Evolutionary conservation across 2,329 filamentous ascomycete species (phyloP), one percentile per base, ranked within the genome.

Genomic region (Gaeumannomyces tritici): DNA sequence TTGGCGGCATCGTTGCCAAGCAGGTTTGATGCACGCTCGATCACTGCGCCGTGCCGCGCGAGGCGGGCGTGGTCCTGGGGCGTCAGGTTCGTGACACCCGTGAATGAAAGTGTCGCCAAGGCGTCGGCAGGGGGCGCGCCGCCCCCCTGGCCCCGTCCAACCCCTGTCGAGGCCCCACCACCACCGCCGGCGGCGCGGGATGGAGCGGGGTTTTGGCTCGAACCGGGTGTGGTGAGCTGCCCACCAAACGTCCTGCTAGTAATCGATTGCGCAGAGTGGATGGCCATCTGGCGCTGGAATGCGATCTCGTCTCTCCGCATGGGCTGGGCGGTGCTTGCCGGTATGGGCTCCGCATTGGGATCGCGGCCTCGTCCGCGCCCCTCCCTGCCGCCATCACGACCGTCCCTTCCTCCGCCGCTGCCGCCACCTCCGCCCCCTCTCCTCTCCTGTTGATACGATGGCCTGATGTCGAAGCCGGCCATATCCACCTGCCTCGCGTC

Each of bases 281-380:
- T 91, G 55, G 92, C 93, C 80, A 96, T 87, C 70, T 96, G 91
- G 60, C 95, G 83, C 71, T 98, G 93, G 73, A 91, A 96, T 2
- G 95, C 93, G 61, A 96, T 77, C 74, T 98, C 91, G 66, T 96
- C 95, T 71, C 95, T 81, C 59, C 90, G 84, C 70, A 97, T 73
- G 1, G 91, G 88, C 67, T 95, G 91, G 1, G 90, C 89, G 62
- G 89, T 91, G 35, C 89, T 90, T 7, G 84, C 78, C 4, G 91
- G 89, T 28, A 93, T 75, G 26, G 89, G 82, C 67, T 97, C 93
- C 0, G 89, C 83, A 73, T 96, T 96, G 2, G 93, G 92, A 73
- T 97, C 92, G 56, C 92, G 85, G 28, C 92, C 93, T 67, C 90
- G 82, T 62, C 88, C 71, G 67, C 72, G 67, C 65, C 70, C 62